Base-by-base conservation (phyloP, 169 alveolate genomes). In the Cryptosporidium tyzzeri region DNA sequence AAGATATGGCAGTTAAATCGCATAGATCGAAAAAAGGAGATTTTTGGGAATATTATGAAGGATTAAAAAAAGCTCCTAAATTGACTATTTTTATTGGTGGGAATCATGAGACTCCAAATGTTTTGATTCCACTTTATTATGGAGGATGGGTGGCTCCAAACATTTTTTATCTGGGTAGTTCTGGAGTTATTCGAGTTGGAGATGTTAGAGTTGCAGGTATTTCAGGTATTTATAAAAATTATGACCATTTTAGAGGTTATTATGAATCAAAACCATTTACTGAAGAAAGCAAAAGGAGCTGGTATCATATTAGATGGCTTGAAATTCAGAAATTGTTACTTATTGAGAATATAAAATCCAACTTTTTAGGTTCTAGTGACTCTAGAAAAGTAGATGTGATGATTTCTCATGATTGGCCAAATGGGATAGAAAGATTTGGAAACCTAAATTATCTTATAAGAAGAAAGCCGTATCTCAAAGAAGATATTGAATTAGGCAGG, bases 71-170 rank as follows among this genome's bases (percentile, higher is more conserved):
- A 61, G 99, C 99, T 18, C 99, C 99, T 12, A 91, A 94, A 68
- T 94, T 97, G 62, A 98, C 99, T 10, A 91, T 98, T 29, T 96
- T 98, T 92, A 94, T 98, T 23, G 99, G 99, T 33, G 99, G 99
- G 23, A 98, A 98, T 91, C 99, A 98, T 91, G 99, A 98, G 91
- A 98, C 99, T 14, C 95, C 98, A 45, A 96, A 97, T 85, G 96
- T 96, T 84, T 91, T 97, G 31, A 94, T 96, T 73, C 97, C 97
- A 80, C 92, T 97, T 91, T 94, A 93, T 92, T 97, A 94, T 93
- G 99, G 99, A 16, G 99, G 99, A 9, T 98, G 99, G 99, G 98
- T 97, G 29, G 99, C 99, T 33, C 98, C 98, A 80, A 98, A 98
- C 91, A 97, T 98, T 29, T 98, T 96, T 91, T 98, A 94, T 89